Percentiles rank a stretch among this genome's conserved stretches.
phyloP scores from a whole-genome alignment of 2,329 filamentous ascomycete species.

The Magnaporthiopsis rhizophila region DNA sequence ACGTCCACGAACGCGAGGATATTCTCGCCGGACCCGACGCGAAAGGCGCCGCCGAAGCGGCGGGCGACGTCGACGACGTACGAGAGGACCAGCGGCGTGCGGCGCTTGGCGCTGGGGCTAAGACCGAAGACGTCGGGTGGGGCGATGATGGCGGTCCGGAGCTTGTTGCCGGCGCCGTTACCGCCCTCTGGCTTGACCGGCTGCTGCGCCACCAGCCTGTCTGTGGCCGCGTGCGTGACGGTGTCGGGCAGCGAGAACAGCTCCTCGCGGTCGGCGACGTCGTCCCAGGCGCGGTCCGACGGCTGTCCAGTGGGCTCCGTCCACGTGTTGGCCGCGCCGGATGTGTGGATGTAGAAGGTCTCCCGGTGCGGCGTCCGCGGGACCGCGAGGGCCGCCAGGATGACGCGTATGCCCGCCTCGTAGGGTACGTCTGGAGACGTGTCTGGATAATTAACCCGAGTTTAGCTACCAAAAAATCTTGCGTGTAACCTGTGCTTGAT shows the following conservation, averaged over 20 bases:
- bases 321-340: background rate
- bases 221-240: background rate
- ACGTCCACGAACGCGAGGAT: background rate
- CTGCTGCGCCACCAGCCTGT: background rate
- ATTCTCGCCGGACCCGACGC: constrained; percentile 1
- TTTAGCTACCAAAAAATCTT: too few relatives aligned
- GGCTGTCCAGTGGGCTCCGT: background rate
- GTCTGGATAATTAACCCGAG: too few relatives aligned
- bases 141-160: background rate
- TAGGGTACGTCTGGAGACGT: background rate
- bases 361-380: background rate
- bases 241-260: background rate
- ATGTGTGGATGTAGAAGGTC: background rate
- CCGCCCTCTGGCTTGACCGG: background rate
- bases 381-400: background rate
- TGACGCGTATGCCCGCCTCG: background rate
- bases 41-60: background rate
- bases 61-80: background rate
- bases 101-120: background rate
- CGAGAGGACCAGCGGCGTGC: background rate
- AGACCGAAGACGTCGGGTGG: background rate
- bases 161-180: too few relatives aligned
- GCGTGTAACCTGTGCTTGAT: too few relatives aligned
- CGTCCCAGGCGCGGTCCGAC: background rate
- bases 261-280: constrained; percentile 1